Evolutionary conservation across 2,329 filamentous ascomycete genomes (phyloP).

Genomic region (Botrytis elliptica): DNA sequence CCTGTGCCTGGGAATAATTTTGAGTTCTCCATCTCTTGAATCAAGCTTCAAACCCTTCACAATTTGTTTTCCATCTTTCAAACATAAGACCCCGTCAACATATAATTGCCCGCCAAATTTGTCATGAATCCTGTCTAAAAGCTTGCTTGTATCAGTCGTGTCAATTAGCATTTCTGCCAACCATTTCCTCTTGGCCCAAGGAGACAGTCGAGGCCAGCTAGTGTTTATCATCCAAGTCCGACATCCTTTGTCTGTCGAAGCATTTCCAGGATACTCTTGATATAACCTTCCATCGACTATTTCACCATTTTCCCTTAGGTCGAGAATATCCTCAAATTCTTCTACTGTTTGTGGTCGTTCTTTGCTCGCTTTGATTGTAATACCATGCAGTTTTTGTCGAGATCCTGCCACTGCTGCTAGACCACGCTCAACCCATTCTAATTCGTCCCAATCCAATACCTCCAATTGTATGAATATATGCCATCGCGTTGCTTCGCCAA

Average conservation of each 20-base stretch:
- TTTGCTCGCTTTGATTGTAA: constrained; percentile 32
- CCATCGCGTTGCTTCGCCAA: constrained; percentile 4
- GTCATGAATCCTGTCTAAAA: constrained; percentile 30
- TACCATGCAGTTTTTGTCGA: constrained; percentile 18
- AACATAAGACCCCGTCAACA: constrained; percentile 31
- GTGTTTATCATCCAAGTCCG: constrained; percentile 28
- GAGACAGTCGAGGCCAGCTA: constrained; percentile 36
- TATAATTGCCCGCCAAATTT: constrained; percentile 33
- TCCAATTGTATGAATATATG: constrained; percentile 34
- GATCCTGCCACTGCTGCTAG: constrained; percentile 3
- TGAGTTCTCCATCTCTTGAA: constrained; percentile 35
- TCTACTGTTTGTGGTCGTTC: constrained; percentile 32
- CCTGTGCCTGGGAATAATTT: constrained; percentile 26
- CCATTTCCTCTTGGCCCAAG: constrained; percentile 38
- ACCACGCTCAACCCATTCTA: constrained; percentile 31
- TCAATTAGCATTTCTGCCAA: constrained; percentile 36
- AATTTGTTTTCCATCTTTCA: constrained; percentile 26
- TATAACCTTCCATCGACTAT: constrained; percentile 35
- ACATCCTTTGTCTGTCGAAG: not conserved
- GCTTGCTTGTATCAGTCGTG: constrained; percentile 29
- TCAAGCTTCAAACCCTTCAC: constrained; percentile 25
- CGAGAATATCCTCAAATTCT: constrained; percentile 34
- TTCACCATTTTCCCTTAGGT: constrained; percentile 31
- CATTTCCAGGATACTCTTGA: constrained; percentile 20
- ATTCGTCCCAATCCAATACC: constrained; percentile 36